Percentiles rank a stretch among this genome's conserved stretches.
Evolutionary conservation across 805 yeast genomes (phyloP).

Genomic region (Sugiyamaella marilandica): DNA sequence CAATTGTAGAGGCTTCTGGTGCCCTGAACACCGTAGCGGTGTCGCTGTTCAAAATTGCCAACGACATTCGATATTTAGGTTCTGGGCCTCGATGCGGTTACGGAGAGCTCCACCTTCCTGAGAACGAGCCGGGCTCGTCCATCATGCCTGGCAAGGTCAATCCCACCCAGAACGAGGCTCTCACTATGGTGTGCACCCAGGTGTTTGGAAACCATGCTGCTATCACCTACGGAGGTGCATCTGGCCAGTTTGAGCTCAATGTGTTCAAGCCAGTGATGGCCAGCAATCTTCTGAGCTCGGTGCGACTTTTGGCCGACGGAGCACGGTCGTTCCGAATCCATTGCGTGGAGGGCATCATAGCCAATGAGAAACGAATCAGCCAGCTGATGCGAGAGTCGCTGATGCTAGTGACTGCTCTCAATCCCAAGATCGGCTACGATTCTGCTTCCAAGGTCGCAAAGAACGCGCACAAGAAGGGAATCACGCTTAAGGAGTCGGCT

Average conservation of each 20-base stretch:
- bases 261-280: conserved; percentile 97
- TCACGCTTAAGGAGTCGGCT: conserved; percentile 92
- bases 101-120: conserved; percentile 92
- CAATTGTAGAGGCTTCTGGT: conserved; percentile 95
- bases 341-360: conserved; percentile 92
- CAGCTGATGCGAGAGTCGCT: conserved; percentile 89
- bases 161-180: conserved; percentile 98
- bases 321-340: conserved; percentile 82
- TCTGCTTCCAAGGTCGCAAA: conserved; percentile 96
- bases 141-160: conserved; percentile 99
- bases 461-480: conserved; percentile 96
- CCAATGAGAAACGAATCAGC: conserved; percentile 81
- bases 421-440: conserved; percentile 98
- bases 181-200: conserved; percentile 97
- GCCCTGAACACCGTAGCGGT: conserved; percentile 93
- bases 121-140: conserved; percentile 98
- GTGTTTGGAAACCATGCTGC: conserved; percentile 96
- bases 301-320: conserved; percentile 88
- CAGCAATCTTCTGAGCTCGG: conserved; percentile 79
- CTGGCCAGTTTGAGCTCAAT: conserved; percentile 97
- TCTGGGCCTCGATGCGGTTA: conserved; percentile 99
- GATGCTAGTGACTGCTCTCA: conserved; percentile 97
- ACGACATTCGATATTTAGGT: conserved; percentile 96
- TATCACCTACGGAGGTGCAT: conserved; percentile 95
- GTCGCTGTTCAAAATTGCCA: conserved; percentile 92